Evolutionary conservation across 345 rosid genomes (phyloP), one percentile per base, ranked within the genome.

Genomic region (Pistacia integerrima): DNA sequence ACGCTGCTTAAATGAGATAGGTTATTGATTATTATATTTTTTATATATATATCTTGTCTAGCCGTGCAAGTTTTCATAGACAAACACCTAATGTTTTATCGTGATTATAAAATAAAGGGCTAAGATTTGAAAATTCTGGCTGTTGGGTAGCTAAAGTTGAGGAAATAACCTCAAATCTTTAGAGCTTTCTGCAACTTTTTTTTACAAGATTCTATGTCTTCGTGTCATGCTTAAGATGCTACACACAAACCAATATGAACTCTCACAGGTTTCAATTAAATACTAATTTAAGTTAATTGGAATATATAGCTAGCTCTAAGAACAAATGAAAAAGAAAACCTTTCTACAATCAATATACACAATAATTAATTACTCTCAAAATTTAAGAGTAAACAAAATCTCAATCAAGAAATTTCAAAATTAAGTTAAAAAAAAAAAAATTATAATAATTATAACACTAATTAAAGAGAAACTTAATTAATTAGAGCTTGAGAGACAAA

Each of bases 401-500:
- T 57, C 46, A 72, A 76, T 74, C 64, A 51, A 41, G 64, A 63
- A 58, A 1, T 49, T 52, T 14, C 57, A 73, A 20, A 76, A 66
- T 35, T 69, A 56, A 55, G 51, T 55, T 70, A 55, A 55, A 18
- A 67, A 64, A 48, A 4, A 22, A 60, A n/a, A 20, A 58, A 2
- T 12, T 11, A 33, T 30, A 73, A 51, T 16, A 60, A 56, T n/a
- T 44, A 28, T 61, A 6, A 56, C 16, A 4, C 46, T 41, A 7
- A 41, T 41, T 41, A 0, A 41, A 30, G 52, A 55, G 67, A 77
- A 54, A 61, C 49, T 82, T 41, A 8, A 41, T 41, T 41, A 0
- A 6, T 41, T 60, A 91, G 66, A 90, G 97, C 87, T 85, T 91
- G 54, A 91, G 92, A 59, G 93, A 86, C 76, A 91, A 78, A 77